These are phyloP conservation scores for Erodium moschatum DNA, from an alignment of 441 rosid species.

Conservation along the genomic window DNA sequence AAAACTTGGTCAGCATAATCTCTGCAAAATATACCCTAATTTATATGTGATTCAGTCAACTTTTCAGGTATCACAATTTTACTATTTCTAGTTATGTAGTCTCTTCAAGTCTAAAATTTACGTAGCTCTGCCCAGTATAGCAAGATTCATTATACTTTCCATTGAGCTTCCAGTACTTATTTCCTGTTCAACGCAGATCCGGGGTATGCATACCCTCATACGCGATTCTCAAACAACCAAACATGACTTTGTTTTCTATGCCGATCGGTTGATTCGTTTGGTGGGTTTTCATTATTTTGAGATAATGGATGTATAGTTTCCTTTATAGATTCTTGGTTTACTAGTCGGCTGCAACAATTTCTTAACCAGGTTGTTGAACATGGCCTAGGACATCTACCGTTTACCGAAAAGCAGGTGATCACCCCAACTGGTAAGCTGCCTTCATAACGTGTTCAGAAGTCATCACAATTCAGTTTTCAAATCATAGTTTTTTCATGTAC, in stretches of 20 bases:
- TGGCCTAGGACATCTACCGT: constrained; percentile 92
- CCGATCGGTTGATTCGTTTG: constrained; percentile 91
- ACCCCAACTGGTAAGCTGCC: constrained; percentile 16
- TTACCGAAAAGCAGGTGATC: constrained; percentile 85
- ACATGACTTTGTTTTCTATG: constrained; percentile 92
- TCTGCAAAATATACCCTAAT: constrained; percentile 86
- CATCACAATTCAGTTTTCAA: background rate
- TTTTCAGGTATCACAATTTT: constrained; percentile 55
- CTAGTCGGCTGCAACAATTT: constrained; percentile 2
- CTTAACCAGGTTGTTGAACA: constrained; percentile 83
- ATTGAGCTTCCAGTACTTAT: constrained; percentile 2
- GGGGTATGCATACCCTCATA: constrained; percentile 97
- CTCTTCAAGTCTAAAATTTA: no score
- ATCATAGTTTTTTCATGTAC: background rate
- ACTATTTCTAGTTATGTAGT: background rate
- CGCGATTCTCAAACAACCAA: constrained; percentile 81
- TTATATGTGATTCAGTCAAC: constrained; percentile 77
- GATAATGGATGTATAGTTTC: background rate
- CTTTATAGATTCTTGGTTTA: constrained; percentile 7
- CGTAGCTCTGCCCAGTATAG: background rate
- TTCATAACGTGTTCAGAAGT: constrained; percentile 5
- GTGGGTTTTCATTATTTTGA: constrained; percentile 28
- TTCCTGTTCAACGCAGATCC: constrained; percentile 46
- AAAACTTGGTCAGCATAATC: constrained; percentile 93
- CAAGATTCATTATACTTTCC: background rate